A percentile compares a stretch with the other conserved stretches of the same genome.
Evolutionary conservation across 176 grass and related monocot genomes (phyloP).

Genomic region (Puya raimondii): DNA sequence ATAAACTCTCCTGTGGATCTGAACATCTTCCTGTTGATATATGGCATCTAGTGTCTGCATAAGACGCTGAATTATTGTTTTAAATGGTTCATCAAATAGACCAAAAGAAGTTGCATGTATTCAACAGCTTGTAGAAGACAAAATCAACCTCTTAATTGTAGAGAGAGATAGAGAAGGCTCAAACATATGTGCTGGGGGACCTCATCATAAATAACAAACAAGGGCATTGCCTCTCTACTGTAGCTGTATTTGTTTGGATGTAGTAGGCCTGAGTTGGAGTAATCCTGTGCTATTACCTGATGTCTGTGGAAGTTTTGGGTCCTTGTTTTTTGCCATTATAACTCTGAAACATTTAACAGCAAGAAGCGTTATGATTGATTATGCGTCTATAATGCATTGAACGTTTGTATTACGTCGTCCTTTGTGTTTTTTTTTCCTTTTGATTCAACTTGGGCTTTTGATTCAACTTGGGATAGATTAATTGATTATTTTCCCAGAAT

Average conservation of each 20-base stretch:
- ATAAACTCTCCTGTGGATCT: too few relatives aligned
- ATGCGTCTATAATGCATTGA: too few relatives aligned
- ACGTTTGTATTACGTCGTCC: too few relatives aligned
- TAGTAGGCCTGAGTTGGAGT: not conserved
- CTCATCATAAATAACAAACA: constrained; percentile 2
- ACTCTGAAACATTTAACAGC: not conserved
- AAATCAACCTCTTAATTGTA: not conserved
- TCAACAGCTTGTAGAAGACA: not conserved
- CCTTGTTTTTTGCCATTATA: not conserved
- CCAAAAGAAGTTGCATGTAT: not conserved
- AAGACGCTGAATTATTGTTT: too few relatives aligned
- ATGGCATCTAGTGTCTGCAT: too few relatives aligned
- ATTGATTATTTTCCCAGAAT: too few relatives aligned
- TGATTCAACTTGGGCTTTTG: too few relatives aligned
- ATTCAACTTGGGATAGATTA: too few relatives aligned
- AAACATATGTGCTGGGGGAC: not conserved
- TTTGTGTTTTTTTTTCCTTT: too few relatives aligned
- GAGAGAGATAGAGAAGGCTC: not conserved
- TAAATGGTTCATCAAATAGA: too few relatives aligned
- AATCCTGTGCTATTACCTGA: not conserved
- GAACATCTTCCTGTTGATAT: too few relatives aligned
- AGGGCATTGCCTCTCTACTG: not conserved
- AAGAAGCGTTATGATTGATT: too few relatives aligned
- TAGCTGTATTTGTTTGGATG: not conserved
- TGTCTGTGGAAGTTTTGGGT: not conserved